Conservation (phyloP, 1,284 basidiomycete species). For the Athelia psychrophila region DNA sequence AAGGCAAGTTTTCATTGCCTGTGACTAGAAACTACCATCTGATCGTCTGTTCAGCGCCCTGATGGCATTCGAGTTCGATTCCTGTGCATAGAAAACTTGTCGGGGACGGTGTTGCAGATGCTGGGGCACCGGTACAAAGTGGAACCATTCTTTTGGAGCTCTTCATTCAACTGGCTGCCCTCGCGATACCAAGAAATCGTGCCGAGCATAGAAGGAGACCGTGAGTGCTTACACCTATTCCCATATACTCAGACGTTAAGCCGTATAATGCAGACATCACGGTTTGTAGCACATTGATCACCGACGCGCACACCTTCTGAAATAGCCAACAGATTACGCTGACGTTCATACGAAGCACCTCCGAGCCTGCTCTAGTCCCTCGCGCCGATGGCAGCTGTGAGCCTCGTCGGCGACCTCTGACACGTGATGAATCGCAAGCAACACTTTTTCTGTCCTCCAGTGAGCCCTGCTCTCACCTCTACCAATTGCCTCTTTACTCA, state of each 20-base stretch:
- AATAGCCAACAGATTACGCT: too few species aligned
- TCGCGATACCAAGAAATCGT: slow-evolving; percentile 43
- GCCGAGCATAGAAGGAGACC: slow-evolving; percentile 31
- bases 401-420: too few species aligned
- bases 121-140: slow-evolving; percentile 26
- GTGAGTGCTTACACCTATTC: slow-evolving; percentile 23
- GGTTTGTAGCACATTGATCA: too few species aligned
- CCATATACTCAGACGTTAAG: not conserved
- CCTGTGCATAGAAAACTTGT: slow-evolving; percentile 40
- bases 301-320: too few species aligned
- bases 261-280: slow-evolving; percentile 28
- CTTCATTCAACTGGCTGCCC: slow-evolving; percentile 48
- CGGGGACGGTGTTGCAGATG: slow-evolving; percentile 44
- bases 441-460: slow-evolving; percentile 16
- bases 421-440: slow-evolving; percentile 19
- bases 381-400: too few species aligned
- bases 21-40: not conserved
- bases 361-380: too few species aligned
- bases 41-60: slow-evolving; percentile 20
- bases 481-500: too few species aligned
- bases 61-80: slow-evolving; percentile 33
- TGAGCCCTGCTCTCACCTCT: too few species aligned
- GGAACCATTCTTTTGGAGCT: slow-evolving; percentile 42
- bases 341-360: too few species aligned
- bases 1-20: slow-evolving; percentile 13